These are phyloP conservation scores for Strobilomyces confusus DNA, from an alignment of 768 basidiomycete species.

Conservation along the genomic window DNA sequence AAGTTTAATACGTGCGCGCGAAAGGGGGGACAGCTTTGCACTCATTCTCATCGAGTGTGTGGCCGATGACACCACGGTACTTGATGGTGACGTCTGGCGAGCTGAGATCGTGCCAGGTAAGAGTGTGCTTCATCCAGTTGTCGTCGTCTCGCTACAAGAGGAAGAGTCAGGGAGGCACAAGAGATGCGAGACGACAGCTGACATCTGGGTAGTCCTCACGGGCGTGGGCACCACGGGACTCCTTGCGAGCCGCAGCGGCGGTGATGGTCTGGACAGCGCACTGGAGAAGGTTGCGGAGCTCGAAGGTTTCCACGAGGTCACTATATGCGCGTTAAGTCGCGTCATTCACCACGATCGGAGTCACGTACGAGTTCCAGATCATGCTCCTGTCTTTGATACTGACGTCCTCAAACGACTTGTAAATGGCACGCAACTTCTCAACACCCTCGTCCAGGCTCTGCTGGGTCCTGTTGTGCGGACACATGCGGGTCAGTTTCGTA, in stretches of 20 bases:
- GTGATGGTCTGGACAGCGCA: constrained; percentile 95
- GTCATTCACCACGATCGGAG: background rate
- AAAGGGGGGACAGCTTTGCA: constrained; percentile 97
- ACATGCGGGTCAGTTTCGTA: constrained; percentile 2
- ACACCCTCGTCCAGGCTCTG: constrained; percentile 90
- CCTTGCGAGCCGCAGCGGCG: constrained; percentile 89
- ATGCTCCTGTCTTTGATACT: constrained; percentile 97
- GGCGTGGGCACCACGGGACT: constrained; percentile 97
- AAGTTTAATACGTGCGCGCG: constrained; percentile 83
- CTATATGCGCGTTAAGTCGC: constrained; percentile 36
- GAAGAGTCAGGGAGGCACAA: background rate
- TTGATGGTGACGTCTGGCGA: constrained; percentile 83
- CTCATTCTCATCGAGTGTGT: constrained; percentile 91
- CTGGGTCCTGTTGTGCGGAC: constrained; percentile 61
- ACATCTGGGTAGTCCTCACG: constrained; percentile 98
- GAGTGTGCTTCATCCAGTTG: constrained; percentile 92
- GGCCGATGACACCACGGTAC: constrained; percentile 83
- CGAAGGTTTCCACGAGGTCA: constrained; percentile 95
- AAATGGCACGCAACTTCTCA: constrained; percentile 76
- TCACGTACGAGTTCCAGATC: constrained; percentile 97
- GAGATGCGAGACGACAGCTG: constrained; percentile 17
- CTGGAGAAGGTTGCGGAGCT: constrained; percentile 93
- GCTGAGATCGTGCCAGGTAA: constrained; percentile 80
- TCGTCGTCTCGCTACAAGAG: constrained; percentile 77
- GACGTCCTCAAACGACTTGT: constrained; percentile 85